These are phyloP conservation scores for Syzygium malaccense DNA, from an alignment of 441 rosid genomes.

Conservation along the genomic window DNA sequence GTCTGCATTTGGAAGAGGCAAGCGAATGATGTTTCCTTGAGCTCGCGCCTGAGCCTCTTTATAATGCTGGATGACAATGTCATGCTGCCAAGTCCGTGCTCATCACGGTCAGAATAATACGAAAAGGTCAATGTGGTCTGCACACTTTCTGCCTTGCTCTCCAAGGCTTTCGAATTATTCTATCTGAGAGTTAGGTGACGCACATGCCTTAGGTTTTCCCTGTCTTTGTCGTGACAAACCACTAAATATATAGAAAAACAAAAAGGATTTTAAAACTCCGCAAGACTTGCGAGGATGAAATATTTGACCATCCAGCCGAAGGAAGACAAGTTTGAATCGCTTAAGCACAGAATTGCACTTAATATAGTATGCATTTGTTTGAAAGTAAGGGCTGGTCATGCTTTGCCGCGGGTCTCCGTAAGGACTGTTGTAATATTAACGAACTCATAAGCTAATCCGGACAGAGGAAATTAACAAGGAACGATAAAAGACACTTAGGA, in stretches of 20 bases:
- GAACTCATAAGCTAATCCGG: too few species aligned
- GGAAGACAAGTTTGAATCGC: not conserved
- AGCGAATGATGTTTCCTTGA: not conserved
- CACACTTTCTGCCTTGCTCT: not conserved
- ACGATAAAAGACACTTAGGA: too few species aligned
- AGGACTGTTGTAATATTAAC: too few species aligned
- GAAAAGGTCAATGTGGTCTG: not conserved
- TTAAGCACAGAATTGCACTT: not conserved
- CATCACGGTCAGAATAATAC: not conserved
- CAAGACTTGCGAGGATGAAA: not conserved
- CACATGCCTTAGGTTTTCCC: not conserved
- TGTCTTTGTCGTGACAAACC: not conserved
- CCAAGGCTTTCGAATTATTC: not conserved
- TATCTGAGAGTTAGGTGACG: not conserved
- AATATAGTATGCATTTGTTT: not conserved
- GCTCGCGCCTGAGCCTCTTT: not conserved
- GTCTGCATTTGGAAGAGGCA: not conserved
- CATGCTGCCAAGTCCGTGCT: not conserved
- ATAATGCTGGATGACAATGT: not conserved
- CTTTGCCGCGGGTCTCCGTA: too few species aligned
- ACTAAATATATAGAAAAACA: not conserved
- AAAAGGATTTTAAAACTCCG: not conserved
- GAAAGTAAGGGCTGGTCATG: not conserved
- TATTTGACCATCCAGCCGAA: not conserved
- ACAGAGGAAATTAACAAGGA: too few species aligned